Conservation (phyloP, 2,329 filamentous ascomycete species). For the Amauroascus niger region DNA sequence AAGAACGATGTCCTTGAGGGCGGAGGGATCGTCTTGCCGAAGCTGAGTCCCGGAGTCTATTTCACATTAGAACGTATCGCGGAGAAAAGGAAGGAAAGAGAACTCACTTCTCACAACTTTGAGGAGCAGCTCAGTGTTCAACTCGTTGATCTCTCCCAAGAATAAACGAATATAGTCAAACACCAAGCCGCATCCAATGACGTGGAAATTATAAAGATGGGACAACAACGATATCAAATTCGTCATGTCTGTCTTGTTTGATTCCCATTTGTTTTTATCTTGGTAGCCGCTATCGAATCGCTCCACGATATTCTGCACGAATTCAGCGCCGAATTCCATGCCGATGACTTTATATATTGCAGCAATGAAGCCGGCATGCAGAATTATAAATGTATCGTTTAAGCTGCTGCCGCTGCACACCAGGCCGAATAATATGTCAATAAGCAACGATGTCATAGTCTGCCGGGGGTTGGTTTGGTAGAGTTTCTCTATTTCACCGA, state of each 20-base stretch:
- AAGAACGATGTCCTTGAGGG: conserved; percentile 79
- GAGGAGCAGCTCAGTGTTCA: conserved; percentile 79
- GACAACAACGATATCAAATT: conserved; percentile 77
- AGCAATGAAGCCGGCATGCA: conserved; percentile 81
- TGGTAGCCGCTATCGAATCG: conserved; percentile 61
- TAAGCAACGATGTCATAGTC: conserved; percentile 70
- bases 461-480: conserved; percentile 81
- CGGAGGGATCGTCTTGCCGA: conserved; percentile 75
- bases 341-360: conserved; percentile 81
- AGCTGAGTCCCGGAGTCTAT: conserved; percentile 65
- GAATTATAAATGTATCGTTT: conserved; percentile 79
- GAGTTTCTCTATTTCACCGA: conserved; percentile 69
- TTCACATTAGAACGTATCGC: conserved; percentile 11
- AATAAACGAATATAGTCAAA: conserved; percentile 85
- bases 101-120: conserved; percentile 61
- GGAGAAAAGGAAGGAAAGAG: conserved; percentile 12
- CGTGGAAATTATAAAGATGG: conserved; percentile 84
- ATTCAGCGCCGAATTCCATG: conserved; percentile 77
- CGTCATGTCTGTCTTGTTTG: conserved; percentile 51
- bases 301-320: conserved; percentile 68
- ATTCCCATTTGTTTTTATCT: conserved; percentile 22
- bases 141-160: conserved; percentile 63
- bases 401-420: conserved; percentile 68
- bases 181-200: conserved; percentile 69
- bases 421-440: conserved; percentile 67